Base-by-base conservation (phyloP, 2,329 filamentous ascomycete species). In the Cytospora mali region DNA sequence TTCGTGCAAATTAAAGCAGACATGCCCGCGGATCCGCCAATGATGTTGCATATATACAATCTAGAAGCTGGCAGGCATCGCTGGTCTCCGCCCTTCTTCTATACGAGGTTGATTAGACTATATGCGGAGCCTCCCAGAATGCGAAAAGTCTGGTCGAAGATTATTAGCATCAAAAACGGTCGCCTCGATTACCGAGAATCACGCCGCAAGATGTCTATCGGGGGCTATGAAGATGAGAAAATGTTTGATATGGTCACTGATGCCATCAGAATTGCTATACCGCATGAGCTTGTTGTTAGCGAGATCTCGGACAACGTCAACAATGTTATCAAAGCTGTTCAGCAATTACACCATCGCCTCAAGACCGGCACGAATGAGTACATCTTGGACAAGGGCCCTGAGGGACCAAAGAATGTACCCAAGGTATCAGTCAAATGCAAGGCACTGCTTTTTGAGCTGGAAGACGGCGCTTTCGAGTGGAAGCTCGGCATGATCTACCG, bases 391-490 rank as follows among this genome's bases (percentile, higher is more conserved):
- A 97, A 97, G 75, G 84, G 84, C 11, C 92, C 95, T 0, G 92
- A 97, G 75, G 88, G 84, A 0, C 92, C 96, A 0, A 98, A 96
- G 73, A 81, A 86, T 52, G 88, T 99, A 0, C 95, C 95, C 1
- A 94, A 91, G 71, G 80, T 99, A 25, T 94, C 93, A 0, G 68
- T 99, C 11, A 87, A 93, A 57, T 90, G 89, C 60, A 90, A 91
- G 69, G 91, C 90, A 6, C 81, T 99, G 27, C 78, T 97, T 2
- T 94, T 99, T 64, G 94, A 98, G 71, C 81, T 99, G 39, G 95
- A 99, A 76, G 95, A 99, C 73, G 94, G 95, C 55, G 89, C 92
- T 0, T 99, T 99, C 71, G 95, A 99, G 74, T 99, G 93, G 91
- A 98, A 97, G 73, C 80, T 99, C 11, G 92, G 93, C 18, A 88